These are phyloP conservation scores for Fusarium azukiicola DNA, from an alignment of 2,329 filamentous ascomycete species.

Conservation along the genomic window DNA sequence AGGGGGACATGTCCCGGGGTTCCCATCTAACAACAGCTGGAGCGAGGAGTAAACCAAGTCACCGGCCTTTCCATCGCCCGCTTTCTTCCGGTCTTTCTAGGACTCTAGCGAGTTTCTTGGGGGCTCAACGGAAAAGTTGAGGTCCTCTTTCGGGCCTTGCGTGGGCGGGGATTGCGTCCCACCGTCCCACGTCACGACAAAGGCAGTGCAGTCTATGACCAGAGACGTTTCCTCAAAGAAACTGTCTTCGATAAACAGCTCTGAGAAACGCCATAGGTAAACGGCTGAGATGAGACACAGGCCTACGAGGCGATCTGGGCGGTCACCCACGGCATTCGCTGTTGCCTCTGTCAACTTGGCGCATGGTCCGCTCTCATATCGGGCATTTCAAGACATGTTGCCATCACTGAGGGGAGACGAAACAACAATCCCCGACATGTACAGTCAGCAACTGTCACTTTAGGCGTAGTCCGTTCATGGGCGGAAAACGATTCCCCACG, in stretches of 20 bases:
- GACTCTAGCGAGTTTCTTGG: not conserved
- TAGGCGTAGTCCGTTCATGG: not conserved
- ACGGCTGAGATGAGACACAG: not conserved
- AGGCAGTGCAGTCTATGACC: constrained; percentile 8
- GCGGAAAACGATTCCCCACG: constrained; percentile 13
- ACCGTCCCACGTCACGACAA: constrained; percentile 23
- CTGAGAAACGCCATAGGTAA: not conserved
- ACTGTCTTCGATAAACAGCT: not conserved
- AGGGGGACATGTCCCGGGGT: not conserved
- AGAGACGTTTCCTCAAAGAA: constrained; percentile 3
- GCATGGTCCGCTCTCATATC: not conserved
- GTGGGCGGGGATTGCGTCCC: constrained; percentile 4
- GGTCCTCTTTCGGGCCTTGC: not conserved
- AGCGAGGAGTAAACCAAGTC: constrained; percentile 21
- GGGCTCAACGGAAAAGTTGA: not conserved
- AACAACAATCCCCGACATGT: not conserved
- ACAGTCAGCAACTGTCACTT: constrained; percentile 2
- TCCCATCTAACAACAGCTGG: constrained; percentile 12
- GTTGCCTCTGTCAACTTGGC: constrained; percentile 3
- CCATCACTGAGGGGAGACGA: constrained; percentile 19
- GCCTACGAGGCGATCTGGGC: not conserved
- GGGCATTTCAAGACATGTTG: not conserved
- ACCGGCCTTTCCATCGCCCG: not conserved
- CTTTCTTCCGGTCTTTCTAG: constrained; percentile 27
- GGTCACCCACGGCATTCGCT: not conserved